Evolutionary conservation across 768 basidiomycete species (phyloP).

Genomic region (Termitomyces sp.): DNA sequence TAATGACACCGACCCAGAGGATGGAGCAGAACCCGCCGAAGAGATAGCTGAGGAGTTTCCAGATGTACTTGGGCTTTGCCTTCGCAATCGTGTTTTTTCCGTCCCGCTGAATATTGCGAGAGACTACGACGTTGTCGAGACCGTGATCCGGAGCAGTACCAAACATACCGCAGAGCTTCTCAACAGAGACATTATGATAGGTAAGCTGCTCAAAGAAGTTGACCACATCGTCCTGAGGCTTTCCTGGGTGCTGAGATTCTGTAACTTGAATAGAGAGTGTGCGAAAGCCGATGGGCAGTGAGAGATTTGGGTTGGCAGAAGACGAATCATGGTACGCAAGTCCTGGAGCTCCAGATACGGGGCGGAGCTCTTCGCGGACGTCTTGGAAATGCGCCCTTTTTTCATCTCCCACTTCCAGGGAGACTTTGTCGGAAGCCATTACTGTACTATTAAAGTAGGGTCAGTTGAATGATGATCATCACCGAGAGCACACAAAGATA

Average conservation of each 20-base stretch:
- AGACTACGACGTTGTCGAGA: slow-evolving; percentile 9
- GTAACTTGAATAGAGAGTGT: slow-evolving; percentile 18
- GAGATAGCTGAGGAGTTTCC: slow-evolving; percentile 12
- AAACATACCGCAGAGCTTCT: slow-evolving; percentile 13
- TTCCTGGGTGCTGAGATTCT: slow-evolving; percentile 9
- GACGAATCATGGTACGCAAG: slow-evolving; percentile 2
- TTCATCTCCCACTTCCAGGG: not conserved
- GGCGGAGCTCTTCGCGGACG: slow-evolving; percentile 1
- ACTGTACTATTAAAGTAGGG: not conserved
- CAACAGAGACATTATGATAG: slow-evolving; percentile 8
- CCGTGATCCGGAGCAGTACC: slow-evolving; percentile 8
- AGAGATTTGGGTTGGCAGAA: slow-evolving; percentile 2
- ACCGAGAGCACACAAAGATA: not conserved
- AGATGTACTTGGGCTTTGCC: slow-evolving; percentile 12
- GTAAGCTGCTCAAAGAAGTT: slow-evolving; percentile 14
- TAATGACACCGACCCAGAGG: slow-evolving; percentile 8
- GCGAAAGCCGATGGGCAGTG: slow-evolving; percentile 16
- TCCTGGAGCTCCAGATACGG: not conserved
- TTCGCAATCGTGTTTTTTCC: slow-evolving; percentile 15
- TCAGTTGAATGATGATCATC: not conserved
- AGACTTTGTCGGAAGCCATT: not conserved
- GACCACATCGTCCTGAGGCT: slow-evolving; percentile 7
- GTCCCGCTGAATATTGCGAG: slow-evolving; percentile 14
- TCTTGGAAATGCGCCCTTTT: not conserved
- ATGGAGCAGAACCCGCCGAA: slow-evolving; percentile 19